Evolutionary conservation across 2,329 filamentous ascomycete species (phyloP), one percentile per base, ranked within the genome.

Genomic region (Colletotrichum sp.): DNA sequence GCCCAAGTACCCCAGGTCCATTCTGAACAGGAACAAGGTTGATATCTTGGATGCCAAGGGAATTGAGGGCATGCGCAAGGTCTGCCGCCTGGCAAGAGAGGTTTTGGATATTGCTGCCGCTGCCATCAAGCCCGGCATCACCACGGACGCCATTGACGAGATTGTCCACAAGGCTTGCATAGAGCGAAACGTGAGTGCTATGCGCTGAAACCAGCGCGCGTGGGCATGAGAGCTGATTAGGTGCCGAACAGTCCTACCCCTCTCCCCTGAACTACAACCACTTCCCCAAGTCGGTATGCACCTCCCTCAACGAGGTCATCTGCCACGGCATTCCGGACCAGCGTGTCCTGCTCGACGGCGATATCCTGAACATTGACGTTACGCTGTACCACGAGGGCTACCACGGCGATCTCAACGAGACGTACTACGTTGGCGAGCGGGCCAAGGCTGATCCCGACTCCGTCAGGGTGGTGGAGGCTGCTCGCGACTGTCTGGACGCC

Each of bases 281-380:
- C 85, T 99, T 98, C 86, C 97, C 97, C 78, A 99, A 99, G 87
- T 99, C 97, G 0, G 95, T 98, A 77, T 99, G 97, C 86, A 98
- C 96, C 5, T 98, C 96, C 4, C 87, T 95, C 66, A 99, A 99
- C 88, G 97, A 99, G 86, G 94, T 98, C 78, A 98, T 99, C 84
- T 99, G 97, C 88, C 97, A 99, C 88, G 97, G 97, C 69, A 99
- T 99, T 78, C 97, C 97, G 18, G 97, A 99, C 82, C 93, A 98
- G 83, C 92, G 97, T 71, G 89, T 94, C 9, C 90, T 99, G 2
- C 86, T 95, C 78, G 96, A 99, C 79, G 97, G 97, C 77, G 97
- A 99, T 81, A 98, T 99, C 78, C 88, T 99, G 82, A 99, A 99
- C 87, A 96, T 99, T 79, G 97, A 99, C 80, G 95, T 99, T 7